A percentile compares a stretch with the other conserved stretches of the same genome.
Evolutionary conservation across 2,329 filamentous ascomycete genomes (phyloP).

Genomic region (Bimuria novae-zelandiae): DNA sequence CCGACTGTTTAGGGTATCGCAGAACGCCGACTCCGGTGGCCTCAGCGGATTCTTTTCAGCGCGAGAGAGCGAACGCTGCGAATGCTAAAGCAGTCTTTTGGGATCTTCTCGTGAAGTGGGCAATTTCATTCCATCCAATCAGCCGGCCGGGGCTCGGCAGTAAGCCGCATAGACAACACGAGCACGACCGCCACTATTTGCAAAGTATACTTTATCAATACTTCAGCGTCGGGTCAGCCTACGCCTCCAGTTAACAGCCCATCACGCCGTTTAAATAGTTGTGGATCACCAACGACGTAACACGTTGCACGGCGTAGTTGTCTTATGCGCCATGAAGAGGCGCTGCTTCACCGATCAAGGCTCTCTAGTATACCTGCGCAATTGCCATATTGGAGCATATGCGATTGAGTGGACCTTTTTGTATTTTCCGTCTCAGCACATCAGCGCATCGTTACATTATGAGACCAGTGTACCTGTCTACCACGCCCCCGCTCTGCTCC

Average conservation of each 20-base stretch:
- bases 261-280: background rate
- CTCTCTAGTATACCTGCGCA: background rate
- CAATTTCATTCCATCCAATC: conserved; percentile 2
- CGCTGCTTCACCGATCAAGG: background rate
- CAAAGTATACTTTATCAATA: too few relatives aligned
- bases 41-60: too few relatives aligned
- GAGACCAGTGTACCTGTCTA: background rate
- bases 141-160: background rate
- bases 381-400: too few relatives aligned
- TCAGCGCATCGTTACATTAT: too few relatives aligned
- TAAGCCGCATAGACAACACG: conserved; percentile 4
- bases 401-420: too few relatives aligned
- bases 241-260: background rate
- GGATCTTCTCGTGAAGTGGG: too few relatives aligned
- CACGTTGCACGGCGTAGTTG: conserved; percentile 5
- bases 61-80: too few relatives aligned
- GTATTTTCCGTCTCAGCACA: too few relatives aligned
- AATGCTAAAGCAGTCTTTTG: background rate
- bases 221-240: background rate
- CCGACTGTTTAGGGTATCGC: background rate
- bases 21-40: background rate
- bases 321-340: background rate
- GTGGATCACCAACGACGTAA: background rate
- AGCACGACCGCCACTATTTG: background rate
- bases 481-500: too few relatives aligned